Conservation (phyloP, 768 basidiomycete genomes). For the Chalciporus pseudorubinellus region DNA sequence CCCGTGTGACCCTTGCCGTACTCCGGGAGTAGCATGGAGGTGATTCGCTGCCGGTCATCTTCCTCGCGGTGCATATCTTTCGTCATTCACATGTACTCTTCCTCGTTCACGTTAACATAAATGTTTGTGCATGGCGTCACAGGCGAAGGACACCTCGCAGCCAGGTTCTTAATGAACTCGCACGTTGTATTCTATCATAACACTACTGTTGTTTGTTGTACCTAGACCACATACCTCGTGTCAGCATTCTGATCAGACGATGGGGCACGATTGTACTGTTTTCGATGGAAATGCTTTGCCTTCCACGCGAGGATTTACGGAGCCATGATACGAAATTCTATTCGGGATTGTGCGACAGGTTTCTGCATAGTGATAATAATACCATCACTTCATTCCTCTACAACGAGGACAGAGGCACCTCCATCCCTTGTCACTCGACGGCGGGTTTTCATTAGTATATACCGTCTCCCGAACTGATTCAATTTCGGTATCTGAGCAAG, state of each 20-base stretch:
- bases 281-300: no score
- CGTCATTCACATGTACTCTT: conserved; percentile 10
- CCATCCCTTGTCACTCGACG: conserved; percentile 62
- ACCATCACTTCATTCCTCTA: conserved; percentile 13
- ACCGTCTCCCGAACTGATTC: conserved; percentile 54
- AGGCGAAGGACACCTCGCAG: conserved; percentile 13
- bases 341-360: not conserved
- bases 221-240: conserved; percentile 6
- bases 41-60: not conserved
- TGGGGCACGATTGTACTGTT: not conserved
- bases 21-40: not conserved
- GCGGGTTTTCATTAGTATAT: conserved; percentile 59
- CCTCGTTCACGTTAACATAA: conserved; percentile 2
- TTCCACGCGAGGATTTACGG: no score
- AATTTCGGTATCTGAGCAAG: conserved; percentile 29
- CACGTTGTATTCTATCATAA: conserved; percentile 18
- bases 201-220: conserved; percentile 14
- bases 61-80: conserved; percentile 13
- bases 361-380: not conserved
- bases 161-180: conserved; percentile 10
- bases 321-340: not conserved
- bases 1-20: not conserved
- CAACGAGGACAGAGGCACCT: conserved; percentile 54
- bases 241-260: not conserved
- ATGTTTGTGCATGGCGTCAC: conserved; percentile 9